Evolutionary conservation across 2,329 filamentous ascomycete species (phyloP).

Genomic region (Aspergillus versicolor): DNA sequence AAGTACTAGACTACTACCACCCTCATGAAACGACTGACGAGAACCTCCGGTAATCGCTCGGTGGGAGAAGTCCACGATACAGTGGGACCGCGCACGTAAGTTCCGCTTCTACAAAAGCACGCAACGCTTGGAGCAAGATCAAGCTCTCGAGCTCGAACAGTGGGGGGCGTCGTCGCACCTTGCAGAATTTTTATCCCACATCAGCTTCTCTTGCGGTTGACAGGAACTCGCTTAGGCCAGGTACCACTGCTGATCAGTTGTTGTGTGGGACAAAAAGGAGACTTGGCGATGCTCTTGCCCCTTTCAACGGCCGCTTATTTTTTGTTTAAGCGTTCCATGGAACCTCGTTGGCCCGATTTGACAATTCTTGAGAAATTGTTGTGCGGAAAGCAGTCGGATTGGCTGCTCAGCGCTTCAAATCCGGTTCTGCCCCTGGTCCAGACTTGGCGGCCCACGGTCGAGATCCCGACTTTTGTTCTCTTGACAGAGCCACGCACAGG

Average conservation of each 20-base stretch:
- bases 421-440: conserved; percentile 2
- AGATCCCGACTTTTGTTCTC: background rate
- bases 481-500: background rate
- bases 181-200: background rate
- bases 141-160: background rate
- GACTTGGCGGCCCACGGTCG: conserved; percentile 4
- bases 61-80: background rate
- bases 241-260: background rate
- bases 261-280: background rate
- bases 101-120: background rate
- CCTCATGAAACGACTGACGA: background rate
- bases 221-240: background rate
- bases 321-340: background rate
- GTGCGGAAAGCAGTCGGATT: conserved; percentile 5
- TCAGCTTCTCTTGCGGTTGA: background rate
- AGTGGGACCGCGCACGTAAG: conserved; percentile 1
- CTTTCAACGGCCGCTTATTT: background rate
- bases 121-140: background rate
- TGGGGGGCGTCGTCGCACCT: background rate
- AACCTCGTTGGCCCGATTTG: background rate
- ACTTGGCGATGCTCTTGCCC: background rate
- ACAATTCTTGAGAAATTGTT: background rate
- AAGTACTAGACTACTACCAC: background rate
- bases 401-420: background rate
- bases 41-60: no score